phyloP scores from a whole-genome alignment of 306 rosid genomes.

The Acmispon strigosus region DNA sequence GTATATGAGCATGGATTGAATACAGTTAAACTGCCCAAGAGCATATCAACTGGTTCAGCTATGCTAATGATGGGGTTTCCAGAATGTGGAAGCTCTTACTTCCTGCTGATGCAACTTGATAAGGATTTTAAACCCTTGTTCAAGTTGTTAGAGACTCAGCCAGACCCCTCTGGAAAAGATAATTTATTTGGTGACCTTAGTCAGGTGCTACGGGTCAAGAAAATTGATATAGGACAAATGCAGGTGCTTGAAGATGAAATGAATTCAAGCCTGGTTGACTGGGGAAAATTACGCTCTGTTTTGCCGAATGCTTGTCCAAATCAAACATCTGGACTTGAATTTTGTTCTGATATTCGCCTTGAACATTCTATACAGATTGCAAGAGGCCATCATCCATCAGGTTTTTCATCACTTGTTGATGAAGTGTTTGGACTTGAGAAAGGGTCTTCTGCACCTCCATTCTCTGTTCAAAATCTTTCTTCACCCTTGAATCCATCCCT shows the following conservation, averaged over 20 bases:
- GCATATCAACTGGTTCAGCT: constrained; percentile 58
- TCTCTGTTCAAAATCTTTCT: constrained; percentile 44
- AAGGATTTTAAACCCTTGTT: constrained; percentile 85
- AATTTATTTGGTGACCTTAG: constrained; percentile 46
- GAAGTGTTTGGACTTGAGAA: constrained; percentile 87
- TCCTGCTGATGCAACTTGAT: constrained; percentile 85
- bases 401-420: constrained; percentile 88
- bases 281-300: constrained; percentile 51
- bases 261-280: constrained; percentile 73
- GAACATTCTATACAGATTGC: constrained; percentile 54
- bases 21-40: constrained; percentile 72
- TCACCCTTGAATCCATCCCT: constrained; percentile 48
- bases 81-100: constrained; percentile 80
- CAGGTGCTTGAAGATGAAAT: constrained; percentile 89
- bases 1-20: constrained; percentile 74
- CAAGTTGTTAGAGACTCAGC: constrained; percentile 78
- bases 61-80: constrained; percentile 91
- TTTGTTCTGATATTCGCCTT: constrained; percentile 47
- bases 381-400: constrained; percentile 59
- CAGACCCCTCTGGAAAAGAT: constrained; percentile 57
- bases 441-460: constrained; percentile 54
- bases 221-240: constrained; percentile 73
- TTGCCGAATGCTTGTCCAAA: constrained; percentile 43
- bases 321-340: constrained; percentile 50
- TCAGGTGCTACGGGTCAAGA: constrained; percentile 61